Base-by-base conservation (phyloP, 108 stramenopile species). In the Cyclotella baltica region DNA sequence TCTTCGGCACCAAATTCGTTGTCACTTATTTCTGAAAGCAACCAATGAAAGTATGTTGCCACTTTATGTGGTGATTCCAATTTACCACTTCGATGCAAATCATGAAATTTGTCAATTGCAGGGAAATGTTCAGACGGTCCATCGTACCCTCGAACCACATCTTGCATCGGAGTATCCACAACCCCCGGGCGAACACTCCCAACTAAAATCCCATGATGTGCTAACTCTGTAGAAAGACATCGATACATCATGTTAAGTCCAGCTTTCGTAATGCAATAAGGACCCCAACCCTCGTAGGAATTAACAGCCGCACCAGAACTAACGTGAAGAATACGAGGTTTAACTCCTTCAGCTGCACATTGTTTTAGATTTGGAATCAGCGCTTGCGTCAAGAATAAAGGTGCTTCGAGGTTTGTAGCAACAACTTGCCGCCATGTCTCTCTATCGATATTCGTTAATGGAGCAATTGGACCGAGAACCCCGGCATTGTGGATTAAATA, bases 81-180 rank as follows among this genome's bases (percentile, higher is more conserved):
- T 33, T 69, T 50, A 0, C 72, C 67, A 46, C 37, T 33, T 25
- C 66, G 30, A 40, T 85, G 77, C 38, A 81, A 61, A 9, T 73
- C 67, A 13, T 47, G 48, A 53, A 88, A 88, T 40, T 83, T 85
- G 4, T 74, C 33, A 4, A 78, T 36, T 40, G 78, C 73, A 31
- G 92, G 88, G 25, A 89, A 84, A 52, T 75, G 58, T 4, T 61
- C 72, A 6, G 37, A 28, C 11, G 58, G 62, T 25, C 76, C 80
- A 64, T 74, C 59, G n/a, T 74, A 64, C 23, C 63, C 67, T 62
- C 92, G 79, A 63, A 93, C 88, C 37, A 55, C 59, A 16, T 83
- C 87, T 78, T 93, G 92, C 92, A 93, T 90, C 23, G 70, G 64
- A 10, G 92, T 90, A 76, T 89, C 92, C 19, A 93, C 89, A 5